A percentile compares a stretch with the other conserved stretches of the same genome.
Evolutionary conservation across 306 rosid genomes (phyloP).

Genomic region (Lithocarpus polystachyus): DNA sequence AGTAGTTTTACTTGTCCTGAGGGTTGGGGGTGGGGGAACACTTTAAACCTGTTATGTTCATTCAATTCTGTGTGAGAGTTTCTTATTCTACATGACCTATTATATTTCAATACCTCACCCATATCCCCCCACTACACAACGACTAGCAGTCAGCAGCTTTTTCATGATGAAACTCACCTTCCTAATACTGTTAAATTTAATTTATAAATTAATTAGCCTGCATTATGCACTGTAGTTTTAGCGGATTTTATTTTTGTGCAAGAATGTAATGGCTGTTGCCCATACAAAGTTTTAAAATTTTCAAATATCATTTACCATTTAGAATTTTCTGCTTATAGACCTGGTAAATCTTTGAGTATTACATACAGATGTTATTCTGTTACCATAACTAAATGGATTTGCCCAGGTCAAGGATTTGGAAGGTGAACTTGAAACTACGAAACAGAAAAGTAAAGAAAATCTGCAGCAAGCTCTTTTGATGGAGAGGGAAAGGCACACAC

Average conservation of each 20-base stretch:
- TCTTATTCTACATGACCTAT: background rate
- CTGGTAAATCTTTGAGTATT: background rate
- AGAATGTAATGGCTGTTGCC: background rate
- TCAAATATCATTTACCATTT: background rate
- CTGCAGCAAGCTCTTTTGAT: conserved; percentile 89
- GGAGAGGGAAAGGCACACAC: conserved; percentile 91
- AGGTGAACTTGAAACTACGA: conserved; percentile 80
- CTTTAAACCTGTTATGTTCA: background rate
- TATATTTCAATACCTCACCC: background rate
- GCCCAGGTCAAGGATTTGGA: conserved; percentile 97
- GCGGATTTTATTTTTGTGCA: background rate
- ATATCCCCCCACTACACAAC: background rate
- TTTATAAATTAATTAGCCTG: background rate
- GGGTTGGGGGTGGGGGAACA: background rate
- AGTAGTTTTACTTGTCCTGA: background rate
- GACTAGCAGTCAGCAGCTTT: background rate
- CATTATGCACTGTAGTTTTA: background rate
- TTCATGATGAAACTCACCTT: background rate
- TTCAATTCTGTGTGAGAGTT: background rate
- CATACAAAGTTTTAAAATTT: background rate
- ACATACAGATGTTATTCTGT: background rate
- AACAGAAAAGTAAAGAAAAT: conserved; percentile 83
- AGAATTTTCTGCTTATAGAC: background rate
- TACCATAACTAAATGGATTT: conserved; percentile 29
- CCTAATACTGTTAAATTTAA: background rate